Base-by-base conservation (phyloP, 768 basidiomycete genomes). In the Nevesoporus exiguus region DNA sequence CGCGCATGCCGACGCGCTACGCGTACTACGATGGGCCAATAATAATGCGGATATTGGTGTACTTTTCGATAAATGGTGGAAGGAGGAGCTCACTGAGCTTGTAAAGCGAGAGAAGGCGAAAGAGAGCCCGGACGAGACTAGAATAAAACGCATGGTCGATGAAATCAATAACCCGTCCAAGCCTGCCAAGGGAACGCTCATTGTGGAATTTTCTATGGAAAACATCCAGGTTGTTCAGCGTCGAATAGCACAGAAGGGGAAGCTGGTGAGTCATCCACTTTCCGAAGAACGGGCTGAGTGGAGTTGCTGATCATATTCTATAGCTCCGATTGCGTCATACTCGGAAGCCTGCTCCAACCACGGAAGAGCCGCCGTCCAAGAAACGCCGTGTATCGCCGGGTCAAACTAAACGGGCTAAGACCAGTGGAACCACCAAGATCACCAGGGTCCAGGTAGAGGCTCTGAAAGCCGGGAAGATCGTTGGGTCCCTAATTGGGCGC, bases 161-260 rank as follows among this genome's bases (percentile, higher is more conserved):
- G 83, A 85, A 64, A 67, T 80, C 42, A 73, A 73, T 56, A 62
- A 61, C 36, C 31, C 59, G 1, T 72, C 68, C 17, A 81, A 76
- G 36, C 74, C 74, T 17, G 58, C 61, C 22, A 74, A 60, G 54
- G 79, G 79, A 15, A 76, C 82, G 5, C 70, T 97, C 56, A 86
- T 96, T 62, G 83, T 93, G n/a, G 95, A 98, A 73, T 97, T 97
- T 71, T 94, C 93, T 37, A 93, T 98, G 47, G 94, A 98, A 75
- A 98, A 98, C 64, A 75, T 91, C 19, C 89, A 93, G 71, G 92
- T 95, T 29, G 85, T 94, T 36, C 88, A 88, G 58, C 76, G 92
- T 52, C 77, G 93, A 62, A 77, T 78, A 36, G 79, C 82, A 2
- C 76, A 75, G 51, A 78, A 76, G 49, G 77, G 73, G 41, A 76